phyloP scores from a whole-genome alignment of 2,329 filamentous ascomycete genomes.

The Xylaria sp. region DNA sequence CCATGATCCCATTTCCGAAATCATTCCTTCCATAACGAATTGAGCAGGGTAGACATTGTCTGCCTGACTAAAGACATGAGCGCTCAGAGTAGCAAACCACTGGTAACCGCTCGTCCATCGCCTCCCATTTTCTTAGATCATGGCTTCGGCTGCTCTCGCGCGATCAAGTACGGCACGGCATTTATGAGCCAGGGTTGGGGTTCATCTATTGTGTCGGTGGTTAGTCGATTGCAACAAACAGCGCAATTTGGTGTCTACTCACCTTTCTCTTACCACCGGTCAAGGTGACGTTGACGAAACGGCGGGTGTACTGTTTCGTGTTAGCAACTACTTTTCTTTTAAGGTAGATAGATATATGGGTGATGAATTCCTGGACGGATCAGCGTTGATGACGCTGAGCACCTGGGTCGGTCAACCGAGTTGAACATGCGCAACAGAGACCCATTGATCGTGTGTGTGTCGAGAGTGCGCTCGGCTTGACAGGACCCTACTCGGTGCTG shows the following conservation, averaged over 20 bases:
- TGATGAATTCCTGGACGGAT: not conserved
- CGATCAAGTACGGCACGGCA: constrained; percentile 35
- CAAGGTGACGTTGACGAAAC: constrained; percentile 98
- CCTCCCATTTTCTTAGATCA: constrained; percentile 42
- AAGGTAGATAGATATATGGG: not conserved
- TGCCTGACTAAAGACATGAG: constrained; percentile 41
- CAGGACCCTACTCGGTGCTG: not conserved
- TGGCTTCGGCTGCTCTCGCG: constrained; percentile 45
- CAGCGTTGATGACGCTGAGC: not conserved
- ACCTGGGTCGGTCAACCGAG: not conserved
- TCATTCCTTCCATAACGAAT: constrained; percentile 37
- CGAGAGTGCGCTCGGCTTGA: not conserved
- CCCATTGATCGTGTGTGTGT: not conserved
- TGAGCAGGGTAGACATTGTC: constrained; percentile 42
- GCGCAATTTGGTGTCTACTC: constrained; percentile 46
- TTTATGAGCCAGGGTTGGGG: constrained; percentile 55
- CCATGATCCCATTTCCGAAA: constrained; percentile 41
- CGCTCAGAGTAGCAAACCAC: constrained; percentile 40
- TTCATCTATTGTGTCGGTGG: constrained; percentile 49
- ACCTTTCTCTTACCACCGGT: constrained; percentile 99
- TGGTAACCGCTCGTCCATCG: constrained; percentile 41
- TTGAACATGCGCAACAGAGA: not conserved
- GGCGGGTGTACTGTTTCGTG: constrained; percentile 77
- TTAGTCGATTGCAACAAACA: constrained; percentile 30
- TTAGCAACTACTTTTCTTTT: not conserved